Evolutionary conservation across 2,329 filamentous ascomycete genomes (phyloP).

Genomic region (Pyrenochaeta sp.): DNA sequence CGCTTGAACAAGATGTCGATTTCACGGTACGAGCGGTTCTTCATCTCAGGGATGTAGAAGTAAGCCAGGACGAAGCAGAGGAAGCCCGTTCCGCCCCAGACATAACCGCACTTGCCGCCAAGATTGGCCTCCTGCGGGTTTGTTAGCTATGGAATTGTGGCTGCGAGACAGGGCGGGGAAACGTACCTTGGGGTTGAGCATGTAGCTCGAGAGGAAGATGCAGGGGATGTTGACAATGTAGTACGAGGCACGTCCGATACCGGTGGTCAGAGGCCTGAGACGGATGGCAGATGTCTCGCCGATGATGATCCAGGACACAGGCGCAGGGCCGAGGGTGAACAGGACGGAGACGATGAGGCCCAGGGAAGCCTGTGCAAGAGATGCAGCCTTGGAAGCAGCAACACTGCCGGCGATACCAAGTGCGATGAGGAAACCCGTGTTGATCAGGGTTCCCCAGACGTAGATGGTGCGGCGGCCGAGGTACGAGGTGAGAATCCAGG

Average conservation of each 20-base stretch:
- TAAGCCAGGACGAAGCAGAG: slow-evolving; percentile 62
- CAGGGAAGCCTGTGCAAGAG: slow-evolving; percentile 66
- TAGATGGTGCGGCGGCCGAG: slow-evolving; percentile 71
- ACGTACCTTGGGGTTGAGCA: slow-evolving; percentile 62
- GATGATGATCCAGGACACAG: slow-evolving; percentile 72
- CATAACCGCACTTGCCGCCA: slow-evolving; percentile 44
- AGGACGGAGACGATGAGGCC: slow-evolving; percentile 71
- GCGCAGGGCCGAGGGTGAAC: slow-evolving; percentile 68
- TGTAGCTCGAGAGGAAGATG: slow-evolving; percentile 68
- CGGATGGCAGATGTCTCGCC: slow-evolving; percentile 71
- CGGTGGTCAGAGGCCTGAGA: slow-evolving; percentile 70
- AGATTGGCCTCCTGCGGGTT: slow-evolving; percentile 64
- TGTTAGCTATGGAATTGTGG: slow-evolving; percentile 66
- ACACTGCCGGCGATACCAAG: slow-evolving; percentile 68
- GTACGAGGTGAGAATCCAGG: slow-evolving; percentile 71
- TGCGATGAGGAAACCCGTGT: slow-evolving; percentile 61
- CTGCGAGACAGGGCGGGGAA: slow-evolving; percentile 53
- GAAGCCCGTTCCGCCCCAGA: slow-evolving; percentile 56
- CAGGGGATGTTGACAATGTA: slow-evolving; percentile 71
- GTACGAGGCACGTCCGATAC: slow-evolving; percentile 69
- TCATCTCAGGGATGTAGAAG: slow-evolving; percentile 63
- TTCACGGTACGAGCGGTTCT: slow-evolving; percentile 58
- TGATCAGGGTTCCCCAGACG: slow-evolving; percentile 65
- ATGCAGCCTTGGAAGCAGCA: slow-evolving; percentile 49
- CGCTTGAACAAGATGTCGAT: slow-evolving; percentile 58